A percentile compares a stretch with the other conserved stretches of the same genome.
Evolutionary conservation across 768 basidiomycete species (phyloP).

Genomic region (Coprinellus micaceus): DNA sequence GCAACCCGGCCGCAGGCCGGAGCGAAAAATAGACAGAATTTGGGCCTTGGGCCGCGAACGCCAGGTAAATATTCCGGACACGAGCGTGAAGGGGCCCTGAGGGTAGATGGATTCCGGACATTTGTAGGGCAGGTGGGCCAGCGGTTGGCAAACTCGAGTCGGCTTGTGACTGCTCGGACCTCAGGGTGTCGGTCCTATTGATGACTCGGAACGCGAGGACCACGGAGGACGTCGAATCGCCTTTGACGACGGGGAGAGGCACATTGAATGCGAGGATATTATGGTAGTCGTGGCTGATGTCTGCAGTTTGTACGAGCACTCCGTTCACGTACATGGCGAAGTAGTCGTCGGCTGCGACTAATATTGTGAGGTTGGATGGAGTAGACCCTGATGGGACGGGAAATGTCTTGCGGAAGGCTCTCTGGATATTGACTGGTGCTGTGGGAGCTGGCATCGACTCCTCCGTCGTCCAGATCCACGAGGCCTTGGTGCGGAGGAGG

Average conservation of each 20-base stretch:
- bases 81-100: too few relatives aligned
- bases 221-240: not conserved
- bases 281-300: not conserved
- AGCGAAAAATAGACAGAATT: too few relatives aligned
- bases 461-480: not conserved
- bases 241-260: not conserved
- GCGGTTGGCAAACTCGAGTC: too few relatives aligned
- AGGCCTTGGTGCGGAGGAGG: not conserved
- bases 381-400: not conserved
- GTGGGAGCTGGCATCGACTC: not conserved
- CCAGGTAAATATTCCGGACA: too few relatives aligned
- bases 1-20: too few relatives aligned
- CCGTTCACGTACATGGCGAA: not conserved
- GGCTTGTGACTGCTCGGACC: too few relatives aligned
- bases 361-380: not conserved
- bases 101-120: too few relatives aligned
- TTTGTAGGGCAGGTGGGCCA: too few relatives aligned
- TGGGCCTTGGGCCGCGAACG: too few relatives aligned
- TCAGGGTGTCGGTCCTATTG: not conserved
- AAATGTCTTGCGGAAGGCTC: not conserved
- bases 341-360: not conserved
- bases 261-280: not conserved
- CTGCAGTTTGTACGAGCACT: not conserved
- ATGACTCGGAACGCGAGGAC: not conserved
- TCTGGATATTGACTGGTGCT: not conserved